Evolutionary conservation across 1,139 yeast species (phyloP).

Genomic region (Candida dubliniensis): DNA sequence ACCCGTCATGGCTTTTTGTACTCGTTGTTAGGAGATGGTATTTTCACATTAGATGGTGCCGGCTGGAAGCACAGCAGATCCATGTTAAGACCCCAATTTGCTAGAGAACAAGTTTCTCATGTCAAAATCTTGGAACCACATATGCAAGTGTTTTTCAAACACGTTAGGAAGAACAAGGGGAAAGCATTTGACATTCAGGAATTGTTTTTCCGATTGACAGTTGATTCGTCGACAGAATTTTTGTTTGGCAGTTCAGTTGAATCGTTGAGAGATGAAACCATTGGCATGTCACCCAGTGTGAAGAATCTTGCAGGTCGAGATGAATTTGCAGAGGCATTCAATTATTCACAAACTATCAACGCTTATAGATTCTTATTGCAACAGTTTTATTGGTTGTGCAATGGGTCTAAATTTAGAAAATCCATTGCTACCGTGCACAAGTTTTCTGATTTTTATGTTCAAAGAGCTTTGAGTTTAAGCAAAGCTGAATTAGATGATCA

Average conservation of each 20-base stretch:
- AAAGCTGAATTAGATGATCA: constrained; percentile 37
- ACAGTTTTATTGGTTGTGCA: constrained; percentile 27
- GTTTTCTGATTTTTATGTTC: constrained; percentile 35
- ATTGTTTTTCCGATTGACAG: constrained; percentile 44
- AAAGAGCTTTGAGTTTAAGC: constrained; percentile 27
- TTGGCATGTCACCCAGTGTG: constrained; percentile 17
- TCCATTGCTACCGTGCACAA: constrained; percentile 31
- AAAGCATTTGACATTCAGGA: constrained; percentile 36
- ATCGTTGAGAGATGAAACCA: constrained; percentile 32
- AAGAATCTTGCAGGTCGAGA: constrained; percentile 15
- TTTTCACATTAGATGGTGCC: constrained; percentile 55
- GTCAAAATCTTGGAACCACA: constrained; percentile 48
- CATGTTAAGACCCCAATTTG: constrained; percentile 56
- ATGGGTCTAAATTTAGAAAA: constrained; percentile 32
- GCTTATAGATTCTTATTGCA: constrained; percentile 29
- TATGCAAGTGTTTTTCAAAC: constrained; percentile 35
- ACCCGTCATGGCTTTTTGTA: constrained; percentile 40
- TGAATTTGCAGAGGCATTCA: constrained; percentile 27
- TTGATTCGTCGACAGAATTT: constrained; percentile 61
- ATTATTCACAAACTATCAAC: constrained; percentile 28
- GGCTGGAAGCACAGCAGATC: constrained; percentile 60
- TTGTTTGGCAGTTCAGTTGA: constrained; percentile 56
- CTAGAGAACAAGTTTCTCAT: constrained; percentile 51
- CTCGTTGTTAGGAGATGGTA: constrained; percentile 56
- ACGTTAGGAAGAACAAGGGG: constrained; percentile 25